Evolutionary conservation across 2,329 filamentous ascomycete genomes (phyloP).

Genomic region (Fragosphaeria purpurea): DNA sequence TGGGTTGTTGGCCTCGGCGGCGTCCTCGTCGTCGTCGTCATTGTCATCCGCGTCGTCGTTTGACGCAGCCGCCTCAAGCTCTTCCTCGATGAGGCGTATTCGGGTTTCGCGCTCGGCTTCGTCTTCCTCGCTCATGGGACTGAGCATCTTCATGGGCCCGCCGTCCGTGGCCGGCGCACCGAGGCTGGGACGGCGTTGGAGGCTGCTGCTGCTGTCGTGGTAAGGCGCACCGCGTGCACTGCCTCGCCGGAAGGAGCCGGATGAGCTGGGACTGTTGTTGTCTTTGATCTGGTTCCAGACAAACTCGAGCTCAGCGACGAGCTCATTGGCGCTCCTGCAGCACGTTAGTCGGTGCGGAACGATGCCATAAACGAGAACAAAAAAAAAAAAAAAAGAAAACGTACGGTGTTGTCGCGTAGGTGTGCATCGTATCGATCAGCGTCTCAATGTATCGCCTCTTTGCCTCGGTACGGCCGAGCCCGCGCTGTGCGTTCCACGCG

Average conservation of each 20-base stretch:
- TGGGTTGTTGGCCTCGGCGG: constrained; percentile 29
- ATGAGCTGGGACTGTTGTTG: constrained; percentile 56
- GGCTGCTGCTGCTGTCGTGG: not conserved
- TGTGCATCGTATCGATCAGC: constrained; percentile 93
- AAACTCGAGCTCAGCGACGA: constrained; percentile 93
- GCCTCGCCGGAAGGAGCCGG: constrained; percentile 45
- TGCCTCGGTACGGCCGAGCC: constrained; percentile 77
- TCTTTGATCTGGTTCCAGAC: constrained; percentile 98
- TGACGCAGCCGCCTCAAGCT: constrained; percentile 15
- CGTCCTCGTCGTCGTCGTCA: constrained; percentile 29
- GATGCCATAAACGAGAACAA: too few species aligned
- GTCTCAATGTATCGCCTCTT: constrained; percentile 91
- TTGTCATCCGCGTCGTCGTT: constrained; percentile 34
- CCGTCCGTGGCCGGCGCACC: constrained; percentile 4
- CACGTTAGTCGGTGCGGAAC: too few species aligned
- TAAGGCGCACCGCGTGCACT: constrained; percentile 1
- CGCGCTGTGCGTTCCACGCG: constrained; percentile 84
- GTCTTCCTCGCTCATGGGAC: constrained; percentile 77
- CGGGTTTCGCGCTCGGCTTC: constrained; percentile 50
- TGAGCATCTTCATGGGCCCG: constrained; percentile 59
- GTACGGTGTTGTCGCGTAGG: constrained; percentile 78
- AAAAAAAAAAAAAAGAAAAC: constrained; percentile 18
- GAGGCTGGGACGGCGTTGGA: constrained; percentile 4
- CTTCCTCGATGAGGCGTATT: constrained; percentile 26
- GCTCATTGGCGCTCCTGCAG: constrained; percentile 64